phyloP scores from a whole-genome alignment of 2,329 filamentous ascomycete species.

The Ilyonectria mors-panacis region DNA sequence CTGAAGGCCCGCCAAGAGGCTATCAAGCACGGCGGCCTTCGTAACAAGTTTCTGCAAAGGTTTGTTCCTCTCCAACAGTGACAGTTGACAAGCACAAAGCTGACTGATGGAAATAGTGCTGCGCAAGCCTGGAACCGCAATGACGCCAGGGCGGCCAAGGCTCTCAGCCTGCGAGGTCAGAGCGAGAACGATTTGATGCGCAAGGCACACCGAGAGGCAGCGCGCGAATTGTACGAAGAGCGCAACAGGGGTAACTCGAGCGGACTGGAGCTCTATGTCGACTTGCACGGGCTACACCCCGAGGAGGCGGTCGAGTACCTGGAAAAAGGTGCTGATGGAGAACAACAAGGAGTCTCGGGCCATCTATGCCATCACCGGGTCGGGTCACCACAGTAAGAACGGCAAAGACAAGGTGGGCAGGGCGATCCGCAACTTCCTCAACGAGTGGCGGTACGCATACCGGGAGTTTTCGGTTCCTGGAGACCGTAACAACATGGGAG shows the following conservation, averaged over 20 bases:
- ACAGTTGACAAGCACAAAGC: conserved; percentile 4
- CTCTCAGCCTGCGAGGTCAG: conserved; percentile 92
- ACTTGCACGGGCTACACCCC: conserved; percentile 97
- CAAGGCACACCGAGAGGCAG: conserved; percentile 95
- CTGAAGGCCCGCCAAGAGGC: conserved; percentile 95
- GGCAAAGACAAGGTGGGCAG: conserved; percentile 99
- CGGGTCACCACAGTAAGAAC: conserved; percentile 97
- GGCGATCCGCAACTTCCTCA: conserved; percentile 89
- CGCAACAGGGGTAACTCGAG: conserved; percentile 80
- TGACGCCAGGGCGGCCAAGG: conserved; percentile 95
- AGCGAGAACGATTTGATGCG: conserved; percentile 98
- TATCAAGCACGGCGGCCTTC: conserved; percentile 95
- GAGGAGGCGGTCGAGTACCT: conserved; percentile 97
- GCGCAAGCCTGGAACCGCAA: conserved; percentile 99
- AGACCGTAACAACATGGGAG: conserved; percentile 87
- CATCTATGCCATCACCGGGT: conserved; percentile 96
- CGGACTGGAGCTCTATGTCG: conserved; percentile 87
- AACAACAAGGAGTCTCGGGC: conserved; percentile 81
- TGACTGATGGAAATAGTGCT: conserved; percentile 69
- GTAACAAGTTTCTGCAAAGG: conserved; percentile 98
- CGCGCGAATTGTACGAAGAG: conserved; percentile 91
- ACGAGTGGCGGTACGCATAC: conserved; percentile 96
- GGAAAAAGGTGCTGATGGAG: conserved; percentile 85
- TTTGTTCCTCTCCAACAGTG: conserved; percentile 56
- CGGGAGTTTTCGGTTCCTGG: conserved; percentile 96